Evolutionary conservation across 805 yeast species (phyloP).

Genomic region (Sugiyamaella boreocaroliniensis): DNA sequence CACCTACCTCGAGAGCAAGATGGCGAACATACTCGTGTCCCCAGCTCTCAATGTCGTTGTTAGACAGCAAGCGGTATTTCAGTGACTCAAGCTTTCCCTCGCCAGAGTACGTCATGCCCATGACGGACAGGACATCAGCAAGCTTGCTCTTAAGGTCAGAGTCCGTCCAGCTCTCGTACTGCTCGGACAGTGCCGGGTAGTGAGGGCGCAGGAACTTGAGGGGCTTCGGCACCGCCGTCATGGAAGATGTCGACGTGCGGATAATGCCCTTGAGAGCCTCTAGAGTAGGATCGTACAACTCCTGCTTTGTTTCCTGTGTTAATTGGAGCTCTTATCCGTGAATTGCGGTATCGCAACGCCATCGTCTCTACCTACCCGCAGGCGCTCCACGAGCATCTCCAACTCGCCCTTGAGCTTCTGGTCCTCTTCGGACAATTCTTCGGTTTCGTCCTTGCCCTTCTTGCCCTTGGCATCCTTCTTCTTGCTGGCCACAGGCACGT

Average conservation of each 20-base stretch:
- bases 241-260: slow-evolving; percentile 89
- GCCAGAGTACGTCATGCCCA: slow-evolving; percentile 91
- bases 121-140: slow-evolving; percentile 85
- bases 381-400: slow-evolving; percentile 77
- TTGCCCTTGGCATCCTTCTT: slow-evolving; percentile 24
- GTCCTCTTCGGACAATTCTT: slow-evolving; percentile 91
- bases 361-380: slow-evolving; percentile 44
- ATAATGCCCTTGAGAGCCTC: slow-evolving; percentile 67
- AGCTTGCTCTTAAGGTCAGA: slow-evolving; percentile 42
- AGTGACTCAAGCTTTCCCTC: slow-evolving; percentile 73
- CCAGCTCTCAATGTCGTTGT: slow-evolving; percentile 71
- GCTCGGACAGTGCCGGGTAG: slow-evolving; percentile 57
- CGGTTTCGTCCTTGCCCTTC: slow-evolving; percentile 44
- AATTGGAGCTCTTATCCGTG: background rate
- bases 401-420: slow-evolving; percentile 78
- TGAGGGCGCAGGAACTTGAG: slow-evolving; percentile 89
- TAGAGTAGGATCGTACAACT: slow-evolving; percentile 55
- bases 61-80: slow-evolving; percentile 64
- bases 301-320: slow-evolving; percentile 30
- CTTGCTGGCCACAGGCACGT: background rate
- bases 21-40: slow-evolving; percentile 98
- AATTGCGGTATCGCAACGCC: background rate
- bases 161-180: slow-evolving; percentile 63
- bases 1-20: slow-evolving; percentile 91
- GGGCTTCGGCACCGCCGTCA: slow-evolving; percentile 99